Evolutionary conservation across 495 filamentous ascomycete species (phyloP).

Genomic region (Diplogelasinospora grovesii): DNA sequence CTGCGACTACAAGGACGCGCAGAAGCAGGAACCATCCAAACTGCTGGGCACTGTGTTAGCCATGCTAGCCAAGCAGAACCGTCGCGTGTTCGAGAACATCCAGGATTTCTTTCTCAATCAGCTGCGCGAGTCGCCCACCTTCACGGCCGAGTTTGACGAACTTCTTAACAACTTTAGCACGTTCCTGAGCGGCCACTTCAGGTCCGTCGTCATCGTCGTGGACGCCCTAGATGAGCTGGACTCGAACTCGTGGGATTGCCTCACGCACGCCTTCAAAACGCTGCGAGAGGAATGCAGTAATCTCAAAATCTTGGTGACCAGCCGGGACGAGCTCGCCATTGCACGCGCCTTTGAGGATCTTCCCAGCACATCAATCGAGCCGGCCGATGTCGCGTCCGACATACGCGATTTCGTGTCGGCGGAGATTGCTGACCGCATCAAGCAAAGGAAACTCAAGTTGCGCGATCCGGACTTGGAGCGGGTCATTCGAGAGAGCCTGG

Average conservation of each 20-base stretch:
- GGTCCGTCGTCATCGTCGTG: constrained; percentile 3
- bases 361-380: constrained; percentile 5
- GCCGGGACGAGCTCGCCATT: constrained; percentile 2
- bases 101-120: constrained; percentile 8
- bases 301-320: constrained; percentile 6
- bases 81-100: constrained; percentile 3
- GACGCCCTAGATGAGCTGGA: constrained; percentile 7
- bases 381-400: background rate
- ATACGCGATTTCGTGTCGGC: constrained; percentile 2
- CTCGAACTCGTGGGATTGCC: background rate
- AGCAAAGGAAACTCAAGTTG: background rate
- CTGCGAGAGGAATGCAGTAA: background rate
- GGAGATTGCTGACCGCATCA: background rate
- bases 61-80: constrained; percentile 6
- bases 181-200: constrained; percentile 2
- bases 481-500: background rate
- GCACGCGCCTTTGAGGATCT: constrained; percentile 4
- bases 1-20: constrained; percentile 10
- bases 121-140: constrained; percentile 1
- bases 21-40: constrained; percentile 7
- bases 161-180: constrained; percentile 5
- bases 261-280: constrained; percentile 1
- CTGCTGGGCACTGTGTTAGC: constrained; percentile 6
- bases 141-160: constrained; percentile 9
- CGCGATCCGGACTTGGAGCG: background rate